Evolutionary conservation across 306 rosid species (phyloP).

Genomic region (Vachellia collinsii): DNA sequence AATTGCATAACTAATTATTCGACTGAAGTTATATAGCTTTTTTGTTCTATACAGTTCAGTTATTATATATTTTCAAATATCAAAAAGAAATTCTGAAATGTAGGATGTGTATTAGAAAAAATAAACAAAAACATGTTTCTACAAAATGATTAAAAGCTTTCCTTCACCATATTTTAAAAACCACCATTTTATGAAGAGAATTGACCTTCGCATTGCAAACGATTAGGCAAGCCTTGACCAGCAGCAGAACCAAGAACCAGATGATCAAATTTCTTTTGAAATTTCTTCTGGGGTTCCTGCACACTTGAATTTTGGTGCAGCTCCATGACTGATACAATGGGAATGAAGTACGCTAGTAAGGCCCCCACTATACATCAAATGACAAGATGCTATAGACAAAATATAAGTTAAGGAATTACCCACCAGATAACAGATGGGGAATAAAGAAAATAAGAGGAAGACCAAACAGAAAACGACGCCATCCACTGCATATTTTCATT

Average conservation of each 20-base stretch:
- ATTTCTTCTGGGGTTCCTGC: conserved; percentile 50
- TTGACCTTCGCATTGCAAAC: conserved; percentile 83
- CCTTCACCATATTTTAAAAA: background rate
- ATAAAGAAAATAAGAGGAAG: conserved; percentile 74
- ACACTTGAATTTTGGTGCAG: conserved; percentile 54
- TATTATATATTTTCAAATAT: background rate
- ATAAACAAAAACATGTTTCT: background rate
- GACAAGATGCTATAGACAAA: conserved; percentile 7
- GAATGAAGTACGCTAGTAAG: conserved; percentile 17
- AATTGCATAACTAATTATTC: background rate
- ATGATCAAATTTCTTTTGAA: conserved; percentile 69
- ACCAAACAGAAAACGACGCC: conserved; percentile 64
- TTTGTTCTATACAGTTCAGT: background rate
- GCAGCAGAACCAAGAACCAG: conserved; percentile 88
- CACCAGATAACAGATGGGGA: conserved; percentile 68
- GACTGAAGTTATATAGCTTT: background rate
- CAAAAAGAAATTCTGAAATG: background rate
- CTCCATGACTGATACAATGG: conserved; percentile 56
- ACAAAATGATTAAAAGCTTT: background rate
- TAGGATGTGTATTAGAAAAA: background rate
- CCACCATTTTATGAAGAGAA: conserved; percentile 27
- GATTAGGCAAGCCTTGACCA: conserved; percentile 85
- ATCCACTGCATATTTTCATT: conserved; percentile 69
- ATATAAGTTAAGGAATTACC: conserved; percentile 18
- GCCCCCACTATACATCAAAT: conserved; percentile 7